Conservation (phyloP, 345 rosid genomes). For the Punica granatum region DNA sequence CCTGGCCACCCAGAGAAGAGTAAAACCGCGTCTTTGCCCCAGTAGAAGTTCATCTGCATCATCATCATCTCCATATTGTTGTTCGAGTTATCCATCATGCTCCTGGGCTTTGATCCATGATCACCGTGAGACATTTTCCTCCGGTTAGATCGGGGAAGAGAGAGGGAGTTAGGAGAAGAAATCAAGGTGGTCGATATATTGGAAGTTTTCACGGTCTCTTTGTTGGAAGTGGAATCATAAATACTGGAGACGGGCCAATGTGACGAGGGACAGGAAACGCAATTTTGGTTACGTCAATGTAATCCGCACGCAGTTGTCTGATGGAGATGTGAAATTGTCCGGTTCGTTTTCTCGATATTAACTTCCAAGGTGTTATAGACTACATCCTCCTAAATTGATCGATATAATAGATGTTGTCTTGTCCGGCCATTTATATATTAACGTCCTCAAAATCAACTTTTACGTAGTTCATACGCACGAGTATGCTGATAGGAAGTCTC, state of each 20-base stretch:
- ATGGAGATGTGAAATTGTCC: background rate
- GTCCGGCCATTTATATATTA: too few species aligned
- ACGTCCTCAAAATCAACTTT: too few species aligned
- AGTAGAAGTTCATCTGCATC: slow-evolving; percentile 35
- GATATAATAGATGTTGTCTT: too few species aligned
- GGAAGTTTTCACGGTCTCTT: background rate
- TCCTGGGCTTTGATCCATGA: background rate
- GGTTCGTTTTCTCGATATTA: background rate
- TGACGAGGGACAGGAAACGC: background rate
- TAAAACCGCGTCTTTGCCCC: slow-evolving; percentile 32
- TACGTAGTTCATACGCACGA: too few species aligned
- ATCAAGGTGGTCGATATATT: background rate
- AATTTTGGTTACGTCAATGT: background rate
- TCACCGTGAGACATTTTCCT: background rate
- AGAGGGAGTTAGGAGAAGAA: background rate
- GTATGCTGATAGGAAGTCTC: too few species aligned
- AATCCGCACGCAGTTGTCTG: background rate
- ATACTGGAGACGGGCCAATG: background rate
- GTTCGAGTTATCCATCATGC: background rate
- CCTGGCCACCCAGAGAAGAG: slow-evolving; percentile 37
- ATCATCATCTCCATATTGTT: slow-evolving; percentile 12
- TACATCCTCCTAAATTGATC: too few species aligned
- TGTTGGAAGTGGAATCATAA: background rate
- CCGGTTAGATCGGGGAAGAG: background rate
- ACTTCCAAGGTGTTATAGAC: too few species aligned